Base-by-base conservation (phyloP, 2,329 filamentous ascomycete species). In the Aspergillaceae sp. region DNA sequence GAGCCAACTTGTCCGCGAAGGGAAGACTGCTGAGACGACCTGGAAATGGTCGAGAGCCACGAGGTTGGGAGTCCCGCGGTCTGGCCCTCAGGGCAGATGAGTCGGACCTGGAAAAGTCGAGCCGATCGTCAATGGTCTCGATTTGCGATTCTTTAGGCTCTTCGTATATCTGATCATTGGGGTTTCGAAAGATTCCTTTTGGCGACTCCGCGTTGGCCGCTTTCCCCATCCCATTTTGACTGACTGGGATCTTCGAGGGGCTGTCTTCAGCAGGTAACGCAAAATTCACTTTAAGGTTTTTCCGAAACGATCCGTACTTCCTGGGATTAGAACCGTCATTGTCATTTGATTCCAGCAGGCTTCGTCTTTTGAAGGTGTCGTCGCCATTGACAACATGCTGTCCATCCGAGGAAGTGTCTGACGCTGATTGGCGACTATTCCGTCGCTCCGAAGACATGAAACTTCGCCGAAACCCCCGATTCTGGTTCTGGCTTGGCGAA, bases 121-220 rank as follows among this genome's bases (percentile, higher is more conserved):
- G 62, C 55, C 52, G 48, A 44, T 50, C 40, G 11, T 59, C 51
- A 9, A 47, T 43, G 19, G 54, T 59, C 50, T 52, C 50, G 48
- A 56, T 50, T 48, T 58, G 48, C 29, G 60, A 40, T 30, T 75
- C 73, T 58, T 86, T 80, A 1, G 87, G 86, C 62, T 96, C 91
- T 64, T 96, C 90, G 75, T 88, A 96, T 50, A 96, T 83, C 41
- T 77, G 73, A 56, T 81, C 79, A 46, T 77, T 70, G 2, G 78
- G 77, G 50, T 80, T 78, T 53, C 75, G 74, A 60, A 80, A 82
- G 10, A 79, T 65, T 28, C 72, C 73, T 49, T 69, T 76, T 11
- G 63, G 65, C 10, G 67, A 64, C 42, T 69, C 68, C 33, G 53
- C 59, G 47, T 66, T 69, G 11, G 59, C 55, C 35, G 59, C 65